Percentiles rank a stretch among this genome's conserved stretches.
phyloP scores from a whole-genome alignment of 2,329 filamentous ascomycete genomes.

The Stemphylium vesicarium region DNA sequence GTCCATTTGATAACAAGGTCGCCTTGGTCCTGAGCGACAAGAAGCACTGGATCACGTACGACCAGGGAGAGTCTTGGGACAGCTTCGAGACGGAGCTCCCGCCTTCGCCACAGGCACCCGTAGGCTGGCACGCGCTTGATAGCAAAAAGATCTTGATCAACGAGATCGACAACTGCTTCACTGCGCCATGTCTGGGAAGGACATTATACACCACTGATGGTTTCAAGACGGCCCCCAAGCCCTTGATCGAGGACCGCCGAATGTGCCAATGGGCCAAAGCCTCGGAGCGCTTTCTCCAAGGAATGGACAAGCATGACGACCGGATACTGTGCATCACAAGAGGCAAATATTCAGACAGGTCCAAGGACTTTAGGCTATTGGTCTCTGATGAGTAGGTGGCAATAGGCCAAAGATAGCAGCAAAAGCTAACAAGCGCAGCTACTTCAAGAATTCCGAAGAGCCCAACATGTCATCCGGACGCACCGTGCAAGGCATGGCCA shows the following conservation, averaged over 20 bases:
- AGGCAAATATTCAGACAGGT: conserved; percentile 72
- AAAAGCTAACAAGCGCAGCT: conserved; percentile 51
- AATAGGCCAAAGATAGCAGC: not conserved
- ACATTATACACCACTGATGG: conserved; percentile 82
- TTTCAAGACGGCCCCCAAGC: conserved; percentile 72
- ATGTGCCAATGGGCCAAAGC: conserved; percentile 90
- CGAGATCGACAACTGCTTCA: conserved; percentile 48
- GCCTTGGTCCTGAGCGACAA: conserved; percentile 79
- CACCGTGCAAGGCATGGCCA: conserved; percentile 79
- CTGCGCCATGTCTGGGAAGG: conserved; percentile 49
- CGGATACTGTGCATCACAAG: conserved; percentile 81
- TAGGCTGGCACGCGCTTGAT: conserved; percentile 84
- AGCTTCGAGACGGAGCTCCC: conserved; percentile 68
- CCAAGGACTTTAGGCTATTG: conserved; percentile 77
- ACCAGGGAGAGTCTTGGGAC: conserved; percentile 82
- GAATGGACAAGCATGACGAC: conserved; percentile 67
- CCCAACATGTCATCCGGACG: conserved; percentile 76
- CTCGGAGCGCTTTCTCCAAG: conserved; percentile 74
- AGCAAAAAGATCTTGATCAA: conserved; percentile 86
- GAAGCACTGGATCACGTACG: conserved; percentile 81
- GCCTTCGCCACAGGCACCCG: conserved; percentile 62
- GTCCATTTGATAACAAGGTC: conserved; percentile 77
- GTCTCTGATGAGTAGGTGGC: conserved; percentile 70
- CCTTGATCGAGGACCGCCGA: conserved; percentile 70
- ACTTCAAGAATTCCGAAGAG: conserved; percentile 73